Evolutionary conservation across 805 yeast species (phyloP), one percentile per base, ranked within the genome.

Genomic region (Wickerhamomyces tratensis): DNA sequence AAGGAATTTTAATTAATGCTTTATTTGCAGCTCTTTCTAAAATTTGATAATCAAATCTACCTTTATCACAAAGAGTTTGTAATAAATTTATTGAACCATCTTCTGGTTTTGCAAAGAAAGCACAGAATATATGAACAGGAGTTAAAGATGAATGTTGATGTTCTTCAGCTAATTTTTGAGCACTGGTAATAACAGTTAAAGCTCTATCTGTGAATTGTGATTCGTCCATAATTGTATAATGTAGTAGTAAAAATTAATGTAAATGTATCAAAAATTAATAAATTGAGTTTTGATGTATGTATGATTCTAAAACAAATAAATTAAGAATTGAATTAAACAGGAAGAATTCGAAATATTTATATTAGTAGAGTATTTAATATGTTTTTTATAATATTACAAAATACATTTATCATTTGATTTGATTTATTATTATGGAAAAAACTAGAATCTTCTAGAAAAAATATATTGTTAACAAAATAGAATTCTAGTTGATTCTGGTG

Each of bases 171-270:
- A 93, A 64, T 58, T 82, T 77, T 45, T 79, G 77, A 42, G 98
- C 95, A 54, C 77, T 71, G 52, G 85, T 82, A 40, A 93, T 71
- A 46, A 91, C 76, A 42, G 75, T 79, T 54, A 87, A 76, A 37
- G 97, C 98, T 62, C 93, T 85, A 62, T 93, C 98, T 47, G 98
- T 93, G 52, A 86, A 85, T 71, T 86, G 89, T 45, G 89, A 60
- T 50, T 67, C 67, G 54, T 68, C 71, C 69, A 66, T 67, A 8
- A 12, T 33, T 27, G 31, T 35, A 15, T 1, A 13, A 7, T 27
- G 20, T 40, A 31, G 5, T 14, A 4, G 1, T 20, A 14, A 25
- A 7, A 31, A 29, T 29, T 29, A 29, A 11, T 29, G 31, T 29
- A 11, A 11, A 9, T 29, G 11, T 9, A 7, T 29, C n/a, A 9